Conservation (phyloP, 208 protist species). For the Histomonas meleagridis region DNA sequence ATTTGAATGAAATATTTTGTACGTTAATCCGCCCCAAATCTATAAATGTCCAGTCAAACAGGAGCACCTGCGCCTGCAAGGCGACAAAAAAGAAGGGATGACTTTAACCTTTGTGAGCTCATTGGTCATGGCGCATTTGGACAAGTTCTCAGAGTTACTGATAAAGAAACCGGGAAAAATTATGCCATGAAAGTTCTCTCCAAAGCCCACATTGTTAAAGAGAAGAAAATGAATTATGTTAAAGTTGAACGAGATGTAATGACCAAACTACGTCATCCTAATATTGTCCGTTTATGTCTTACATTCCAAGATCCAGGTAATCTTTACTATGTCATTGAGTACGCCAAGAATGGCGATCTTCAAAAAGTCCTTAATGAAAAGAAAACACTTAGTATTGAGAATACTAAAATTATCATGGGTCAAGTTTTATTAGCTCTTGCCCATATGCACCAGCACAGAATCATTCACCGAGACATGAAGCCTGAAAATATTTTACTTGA, state of each 20-base stretch:
- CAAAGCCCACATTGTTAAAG: background rate
- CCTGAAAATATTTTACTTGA: constrained; percentile 30
- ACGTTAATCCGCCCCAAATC: too few relatives aligned
- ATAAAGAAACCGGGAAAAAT: background rate
- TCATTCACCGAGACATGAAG: constrained; percentile 32
- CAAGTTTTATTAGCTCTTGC: background rate
- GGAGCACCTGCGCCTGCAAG: background rate
- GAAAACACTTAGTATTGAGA: background rate
- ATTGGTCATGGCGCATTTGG: background rate
- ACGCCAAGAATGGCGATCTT: background rate
- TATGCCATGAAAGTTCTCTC: constrained; percentile 24
- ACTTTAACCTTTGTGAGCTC: background rate
- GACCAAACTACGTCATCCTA: background rate
- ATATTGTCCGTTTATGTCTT: background rate
- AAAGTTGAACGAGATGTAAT: constrained; percentile 15
- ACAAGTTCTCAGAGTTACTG: background rate
- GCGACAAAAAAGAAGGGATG: background rate
- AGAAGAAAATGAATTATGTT: constrained; percentile 30
- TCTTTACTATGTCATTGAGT: constrained; percentile 25
- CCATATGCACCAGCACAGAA: background rate
- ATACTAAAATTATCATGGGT: background rate
- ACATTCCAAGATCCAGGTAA: background rate
- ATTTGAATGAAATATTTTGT: too few relatives aligned
- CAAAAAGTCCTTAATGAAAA: background rate
- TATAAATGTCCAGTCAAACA: too few relatives aligned